Evolutionary conservation across 2,329 filamentous ascomycete genomes (phyloP), one percentile per base, ranked within the genome.

Genomic region (Septoria petroselini): DNA sequence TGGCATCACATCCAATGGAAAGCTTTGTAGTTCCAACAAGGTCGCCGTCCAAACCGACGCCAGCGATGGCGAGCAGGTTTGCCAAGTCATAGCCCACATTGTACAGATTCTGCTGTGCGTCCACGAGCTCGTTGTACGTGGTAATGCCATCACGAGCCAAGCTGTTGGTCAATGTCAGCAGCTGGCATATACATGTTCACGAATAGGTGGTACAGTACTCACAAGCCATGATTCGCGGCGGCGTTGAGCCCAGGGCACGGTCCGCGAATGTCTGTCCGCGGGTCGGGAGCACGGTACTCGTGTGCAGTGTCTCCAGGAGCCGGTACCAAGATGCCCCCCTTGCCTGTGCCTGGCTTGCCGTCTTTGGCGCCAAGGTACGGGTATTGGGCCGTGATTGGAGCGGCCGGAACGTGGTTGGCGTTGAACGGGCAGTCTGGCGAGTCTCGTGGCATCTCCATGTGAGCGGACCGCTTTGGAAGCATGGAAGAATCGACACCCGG

Each of bases 81-180:
- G 70, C 65, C 11, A 72, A 60, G 50, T 70, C 69, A 38, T 66
- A 71, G 35, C 61, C 67, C n/a, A 72, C 63, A 29, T 72, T 72
- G 59, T 70, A 73, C n/a, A 72, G 47, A 39, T 72, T 72, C 49
- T 73, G 70, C 25, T 70, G 65, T 9, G 69, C 69, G 48, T 71
- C 68, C 14, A 71, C 65, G 8, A 72, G 62, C 56, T 73, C 70
- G 23, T 60, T 63, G 60, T 70, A 68, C 21, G 58, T 70, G 7
- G 66, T 68, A 30, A 72, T 63, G 30, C 70, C 70, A 46, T 72
- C 69, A 29, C 65, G 68, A 29, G 69, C 65, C 9, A 44, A 15
- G 34, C 23, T 27, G 9, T 6, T 71, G 58, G 60, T 5, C 23
- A n/a, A 9, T 27, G 9, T 27, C 23, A 27, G 23, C 23, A 9